Percentiles rank a stretch among this genome's conserved stretches.
These are phyloP conservation scores for Zasmidium citrigriseum DNA, from an alignment of 2,329 filamentous ascomycete genomes.

Conservation along the genomic window DNA sequence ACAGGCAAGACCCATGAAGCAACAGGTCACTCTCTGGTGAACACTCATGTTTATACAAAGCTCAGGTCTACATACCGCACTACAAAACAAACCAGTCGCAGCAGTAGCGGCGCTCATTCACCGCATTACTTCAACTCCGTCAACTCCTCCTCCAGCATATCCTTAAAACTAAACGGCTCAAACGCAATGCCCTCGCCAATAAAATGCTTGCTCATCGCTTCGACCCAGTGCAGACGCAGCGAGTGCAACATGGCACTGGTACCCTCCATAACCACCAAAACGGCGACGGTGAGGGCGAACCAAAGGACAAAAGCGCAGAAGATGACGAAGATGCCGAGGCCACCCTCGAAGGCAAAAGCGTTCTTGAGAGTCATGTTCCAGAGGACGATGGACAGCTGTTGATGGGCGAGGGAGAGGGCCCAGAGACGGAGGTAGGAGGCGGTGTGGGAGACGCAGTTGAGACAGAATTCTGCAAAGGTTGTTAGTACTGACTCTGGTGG, in stretches of 20 bases:
- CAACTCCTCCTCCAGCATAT: slow-evolving; percentile 76
- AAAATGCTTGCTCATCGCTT: slow-evolving; percentile 97
- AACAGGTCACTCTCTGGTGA: no score
- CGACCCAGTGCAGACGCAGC: slow-evolving; percentile 90
- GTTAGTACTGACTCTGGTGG: slow-evolving; percentile 1
- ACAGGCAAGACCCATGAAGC: no score
- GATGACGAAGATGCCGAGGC: slow-evolving; percentile 74
- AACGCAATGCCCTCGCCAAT: slow-evolving; percentile 83
- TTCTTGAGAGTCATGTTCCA: slow-evolving; percentile 93
- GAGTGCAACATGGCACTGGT: slow-evolving; percentile 95
- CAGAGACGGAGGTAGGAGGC: slow-evolving; percentile 98
- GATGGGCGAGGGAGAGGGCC: slow-evolving; percentile 95
- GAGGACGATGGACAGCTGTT: slow-evolving; percentile 92
- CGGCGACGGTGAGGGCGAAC: slow-evolving; percentile 79
- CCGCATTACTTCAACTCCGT: slow-evolving; percentile 36
- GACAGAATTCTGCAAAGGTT: slow-evolving; percentile 75
- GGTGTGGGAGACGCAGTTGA: slow-evolving; percentile 98
- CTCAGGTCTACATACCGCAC: not conserved
- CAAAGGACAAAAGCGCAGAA: slow-evolving; percentile 83
- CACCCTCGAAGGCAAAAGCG: slow-evolving; percentile 63
- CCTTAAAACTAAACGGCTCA: slow-evolving; percentile 83
- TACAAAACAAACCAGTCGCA: slow-evolving; percentile 1
- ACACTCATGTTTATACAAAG: not conserved
- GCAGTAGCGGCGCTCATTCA: not conserved
- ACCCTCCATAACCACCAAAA: slow-evolving; percentile 93